phyloP scores from a whole-genome alignment of 2,329 filamentous ascomycete genomes.

The Cryphonectria carpinicola region DNA sequence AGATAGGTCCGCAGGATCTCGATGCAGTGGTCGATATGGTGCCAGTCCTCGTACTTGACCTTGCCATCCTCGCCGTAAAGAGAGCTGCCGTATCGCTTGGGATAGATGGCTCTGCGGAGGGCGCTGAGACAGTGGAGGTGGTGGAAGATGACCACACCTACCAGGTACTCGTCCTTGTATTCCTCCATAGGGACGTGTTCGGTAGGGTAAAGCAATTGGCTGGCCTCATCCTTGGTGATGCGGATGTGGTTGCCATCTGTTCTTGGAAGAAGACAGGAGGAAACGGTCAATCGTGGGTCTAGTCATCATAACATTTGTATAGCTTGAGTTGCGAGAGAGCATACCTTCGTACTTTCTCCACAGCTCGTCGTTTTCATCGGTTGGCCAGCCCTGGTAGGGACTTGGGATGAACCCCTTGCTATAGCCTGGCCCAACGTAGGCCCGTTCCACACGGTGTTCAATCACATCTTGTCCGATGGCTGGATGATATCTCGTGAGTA shows the following conservation, averaged over 20 bases:
- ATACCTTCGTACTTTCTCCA: slow-evolving; percentile 23
- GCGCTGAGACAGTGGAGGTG: slow-evolving; percentile 19
- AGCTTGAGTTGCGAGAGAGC: not conserved
- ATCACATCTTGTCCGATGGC: slow-evolving; percentile 17
- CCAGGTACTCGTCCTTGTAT: slow-evolving; percentile 20
- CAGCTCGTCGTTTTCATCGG: slow-evolving; percentile 12
- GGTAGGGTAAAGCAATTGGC: slow-evolving; percentile 1
- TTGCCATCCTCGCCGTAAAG: slow-evolving; percentile 14
- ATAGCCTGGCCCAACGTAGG: slow-evolving; percentile 18
- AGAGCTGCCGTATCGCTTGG: slow-evolving; percentile 16
- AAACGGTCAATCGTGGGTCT: slow-evolving; percentile 25
- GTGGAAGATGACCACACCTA: slow-evolving; percentile 19
- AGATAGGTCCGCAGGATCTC: slow-evolving; percentile 15
- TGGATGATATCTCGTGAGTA: not conserved
- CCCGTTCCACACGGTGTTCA: slow-evolving; percentile 15
- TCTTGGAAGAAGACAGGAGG: not conserved
- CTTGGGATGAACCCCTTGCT: slow-evolving; percentile 11
- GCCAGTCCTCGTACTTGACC: slow-evolving; percentile 17
- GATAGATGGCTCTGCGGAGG: slow-evolving; percentile 17
- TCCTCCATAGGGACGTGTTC: slow-evolving; percentile 18
- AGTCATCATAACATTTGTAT: not conserved
- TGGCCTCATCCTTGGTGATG: slow-evolving; percentile 11
- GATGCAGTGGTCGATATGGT: slow-evolving; percentile 23
- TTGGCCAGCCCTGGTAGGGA: slow-evolving; percentile 22
- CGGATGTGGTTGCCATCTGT: slow-evolving; percentile 17